phyloP scores from a whole-genome alignment of 257 asterid species.

The Scutellaria galericulata region DNA sequence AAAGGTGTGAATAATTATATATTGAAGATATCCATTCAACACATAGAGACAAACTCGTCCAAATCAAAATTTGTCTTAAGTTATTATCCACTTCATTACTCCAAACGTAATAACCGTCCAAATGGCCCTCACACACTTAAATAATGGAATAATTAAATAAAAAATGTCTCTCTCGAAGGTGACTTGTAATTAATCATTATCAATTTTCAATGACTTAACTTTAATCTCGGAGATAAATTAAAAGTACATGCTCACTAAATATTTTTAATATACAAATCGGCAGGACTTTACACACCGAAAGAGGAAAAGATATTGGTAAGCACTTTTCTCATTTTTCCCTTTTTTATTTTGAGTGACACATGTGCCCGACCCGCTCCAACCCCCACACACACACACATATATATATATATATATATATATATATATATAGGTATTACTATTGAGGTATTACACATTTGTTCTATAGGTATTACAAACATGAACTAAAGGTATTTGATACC shows the following conservation, averaged over 20 bases:
- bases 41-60: slow-evolving; percentile 24
- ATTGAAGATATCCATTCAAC: background rate
- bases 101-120: slow-evolving; percentile 24
- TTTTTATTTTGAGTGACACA: too few relatives aligned
- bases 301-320: slow-evolving; percentile 33
- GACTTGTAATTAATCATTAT: slow-evolving; percentile 20
- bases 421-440: too few relatives aligned
- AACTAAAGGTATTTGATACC: too few relatives aligned
- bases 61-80: slow-evolving; percentile 26
- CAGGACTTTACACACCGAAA: slow-evolving; percentile 48
- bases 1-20: background rate
- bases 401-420: too few relatives aligned
- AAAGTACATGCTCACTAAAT: slow-evolving; percentile 13
- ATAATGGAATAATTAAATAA: background rate
- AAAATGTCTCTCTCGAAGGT: slow-evolving; percentile 28
- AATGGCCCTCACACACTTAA: slow-evolving; percentile 30
- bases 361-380: too few relatives aligned
- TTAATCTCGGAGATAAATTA: slow-evolving; percentile 16
- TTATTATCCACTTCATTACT: background rate
- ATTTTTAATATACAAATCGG: slow-evolving; percentile 37
- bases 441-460: too few relatives aligned
- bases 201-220: background rate
- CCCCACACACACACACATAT: too few relatives aligned
- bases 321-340: slow-evolving; percentile 10
- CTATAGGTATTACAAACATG: too few relatives aligned